Evolutionary conservation across 1,284 basidiomycete genomes (phyloP), one percentile per base, ranked within the genome.

Genomic region (Sphagnurus paluster): DNA sequence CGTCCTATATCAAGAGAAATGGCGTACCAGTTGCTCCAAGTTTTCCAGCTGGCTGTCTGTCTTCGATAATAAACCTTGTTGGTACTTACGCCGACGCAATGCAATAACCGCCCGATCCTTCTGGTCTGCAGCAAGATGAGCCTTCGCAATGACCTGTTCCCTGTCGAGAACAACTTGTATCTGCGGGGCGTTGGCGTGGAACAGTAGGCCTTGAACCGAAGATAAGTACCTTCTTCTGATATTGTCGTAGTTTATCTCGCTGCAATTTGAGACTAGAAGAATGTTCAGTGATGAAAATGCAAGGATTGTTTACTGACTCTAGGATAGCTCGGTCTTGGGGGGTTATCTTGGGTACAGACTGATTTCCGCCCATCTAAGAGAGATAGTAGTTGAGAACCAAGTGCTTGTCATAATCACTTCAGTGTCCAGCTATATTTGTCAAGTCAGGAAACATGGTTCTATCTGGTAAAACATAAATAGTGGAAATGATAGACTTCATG

Each of bases 201-300:
- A 16, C n/a, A 25, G 32, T 9, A 8, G 3, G 26, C n/a, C 32
- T 17, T 14, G 35, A n/a, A 6, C 7, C 30, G 34, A 23, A 33
- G 16, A 28, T 10, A 4, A 25, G 52, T 52, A 92, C 96, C 78
- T 89, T 87, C 71, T 87, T 92, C 79, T 96, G 94, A 61, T 98
- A 99, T 65, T 95, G 93, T 64, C 82, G 89, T 52, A 99, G 75
- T 65, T 95, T 96, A 68, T 99, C 97, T 35, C 97, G 79, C 67
- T 99, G 96, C 39, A 97, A 69, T 69, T 99, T 99, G 55, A 99
- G 78, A 63, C 93, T 76, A 58, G 32, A 59, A 24, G 34, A 33
- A 16, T 20, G 17, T 25, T 32, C 21, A 32, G 28, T 24, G 9
- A 19, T 21, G 28, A 19, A 37, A 7, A 10, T 14, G 2, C 19